Evolutionary conservation across 2,329 filamentous ascomycete species (phyloP), one percentile per base, ranked within the genome.

Genomic region (Fusarium marasasianum): DNA sequence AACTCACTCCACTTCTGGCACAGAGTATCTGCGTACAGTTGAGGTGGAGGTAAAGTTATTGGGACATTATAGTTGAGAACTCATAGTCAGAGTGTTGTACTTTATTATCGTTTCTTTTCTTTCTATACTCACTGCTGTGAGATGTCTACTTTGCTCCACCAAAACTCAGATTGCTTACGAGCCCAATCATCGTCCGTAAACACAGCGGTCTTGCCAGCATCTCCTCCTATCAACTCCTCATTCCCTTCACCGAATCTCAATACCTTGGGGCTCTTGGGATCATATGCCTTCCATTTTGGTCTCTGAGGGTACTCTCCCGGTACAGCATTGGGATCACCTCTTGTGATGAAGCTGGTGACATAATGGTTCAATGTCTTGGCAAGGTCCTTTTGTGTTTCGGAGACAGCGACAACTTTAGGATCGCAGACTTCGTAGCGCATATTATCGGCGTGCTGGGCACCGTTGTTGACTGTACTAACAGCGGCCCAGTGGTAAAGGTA

Each of bases 401-500:
- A 87, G 5, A 83, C 69, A 0, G 63, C 74, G 1, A 80, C 72
- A 0, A 85, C 81, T 0, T 65, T 78, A 3, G 79, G 79, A 35
- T 84, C 83, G 24, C 80, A 84, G 3, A 81, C 82, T 76, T 88
- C 87, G 61, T 88, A 88, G 17, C 78, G 75, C 81, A 86, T 83
- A 40, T 87, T 87, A 61, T 87, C 86, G 1, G 76, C 86, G 65
- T 88, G 87, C 22, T 83, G 83, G 1, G 87, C 86, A 1, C 87
- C 84, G 14, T 82, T 82, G 18, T 84, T 71, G 2, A 86, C 75
- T 0, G 81, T 84, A 11, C 82, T 82, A 8, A 85, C 82, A 1
- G 87, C 76, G 0, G 88, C 88, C 88, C 88, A 79, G 26, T 79
- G 78, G 43, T 79, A 79, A 8, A 79, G 47, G 20, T 75, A 79